phyloP scores from a whole-genome alignment of 495 filamentous ascomycete genomes.

The Cudoniella acicularis region DNA sequence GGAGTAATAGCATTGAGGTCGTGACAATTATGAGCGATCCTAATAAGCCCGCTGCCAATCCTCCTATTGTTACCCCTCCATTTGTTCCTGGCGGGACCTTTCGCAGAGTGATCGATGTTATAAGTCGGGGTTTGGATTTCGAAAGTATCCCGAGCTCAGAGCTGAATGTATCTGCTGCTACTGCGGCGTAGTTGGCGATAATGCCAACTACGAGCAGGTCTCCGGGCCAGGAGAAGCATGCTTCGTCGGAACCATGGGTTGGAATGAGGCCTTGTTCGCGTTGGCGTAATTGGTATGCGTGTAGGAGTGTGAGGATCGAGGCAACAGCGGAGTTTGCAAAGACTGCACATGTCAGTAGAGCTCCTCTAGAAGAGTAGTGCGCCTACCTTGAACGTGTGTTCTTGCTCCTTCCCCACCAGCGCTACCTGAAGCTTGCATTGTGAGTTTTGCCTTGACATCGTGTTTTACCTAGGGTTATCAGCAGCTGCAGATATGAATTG shows the following conservation, averaged over 20 bases:
- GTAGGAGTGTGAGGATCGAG: constrained; percentile 66
- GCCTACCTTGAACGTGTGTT: constrained; percentile 67
- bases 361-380: not conserved
- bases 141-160: constrained; percentile 94
- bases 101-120: constrained; percentile 71
- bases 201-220: constrained; percentile 56
- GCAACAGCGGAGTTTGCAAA: constrained; percentile 82
- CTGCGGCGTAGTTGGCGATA: constrained; percentile 80
- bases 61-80: constrained; percentile 75
- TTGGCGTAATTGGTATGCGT: constrained; percentile 58
- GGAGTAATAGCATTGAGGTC: constrained; percentile 61
- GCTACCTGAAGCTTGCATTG: constrained; percentile 66
- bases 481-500: not conserved
- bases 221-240: constrained; percentile 46
- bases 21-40: constrained; percentile 71
- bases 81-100: constrained; percentile 88
- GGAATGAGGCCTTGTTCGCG: constrained; percentile 32
- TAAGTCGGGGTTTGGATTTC: constrained; percentile 70
- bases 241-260: constrained; percentile 9
- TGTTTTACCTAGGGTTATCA: constrained; percentile 67
- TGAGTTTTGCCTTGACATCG: constrained; percentile 76
- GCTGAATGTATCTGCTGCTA: constrained; percentile 89
- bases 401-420: constrained; percentile 75
- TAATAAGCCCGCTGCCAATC: constrained; percentile 67
- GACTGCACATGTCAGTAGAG: constrained; percentile 41